Conservation (phyloP, 1,284 basidiomycete species). For the Xanthoconium separans region DNA sequence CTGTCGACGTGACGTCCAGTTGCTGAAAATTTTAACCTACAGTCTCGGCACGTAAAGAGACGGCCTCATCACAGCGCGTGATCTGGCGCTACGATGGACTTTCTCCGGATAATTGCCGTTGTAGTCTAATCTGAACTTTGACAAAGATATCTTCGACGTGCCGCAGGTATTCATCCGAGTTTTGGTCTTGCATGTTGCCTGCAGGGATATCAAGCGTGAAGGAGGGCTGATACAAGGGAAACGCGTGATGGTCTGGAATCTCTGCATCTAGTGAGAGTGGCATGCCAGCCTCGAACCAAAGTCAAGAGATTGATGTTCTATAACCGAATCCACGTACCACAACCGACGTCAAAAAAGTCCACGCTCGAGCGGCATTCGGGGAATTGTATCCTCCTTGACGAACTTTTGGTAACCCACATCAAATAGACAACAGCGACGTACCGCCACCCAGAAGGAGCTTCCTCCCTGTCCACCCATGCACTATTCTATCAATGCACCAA, state of each 20-base stretch:
- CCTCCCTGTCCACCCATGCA: conserved; percentile 58
- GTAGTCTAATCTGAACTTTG: conserved; percentile 17
- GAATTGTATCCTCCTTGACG: conserved; percentile 75
- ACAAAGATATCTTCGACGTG: conserved; percentile 34
- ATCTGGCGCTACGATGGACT: background rate
- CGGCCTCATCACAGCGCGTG: too few species aligned
- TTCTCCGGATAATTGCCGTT: conserved; percentile 9
- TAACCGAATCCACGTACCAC: conserved; percentile 43
- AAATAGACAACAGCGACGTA: conserved; percentile 27
- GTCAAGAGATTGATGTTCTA: background rate
- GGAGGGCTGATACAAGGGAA: conserved; percentile 72
- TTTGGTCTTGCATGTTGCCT: conserved; percentile 73
- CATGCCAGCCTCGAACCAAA: conserved; percentile 43
- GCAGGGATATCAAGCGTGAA: conserved; percentile 76
- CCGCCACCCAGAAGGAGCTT: conserved; percentile 68
- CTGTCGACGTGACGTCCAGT: too few species aligned
- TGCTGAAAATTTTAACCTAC: too few species aligned
- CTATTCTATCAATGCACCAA: conserved; percentile 61
- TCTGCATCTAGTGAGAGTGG: conserved; percentile 56
- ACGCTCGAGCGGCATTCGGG: conserved; percentile 81
- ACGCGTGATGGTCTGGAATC: conserved; percentile 72
- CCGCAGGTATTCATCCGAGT: conserved; percentile 54
- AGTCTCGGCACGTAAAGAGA: too few species aligned
- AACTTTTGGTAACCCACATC: background rate
- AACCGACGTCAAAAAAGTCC: conserved; percentile 78